Base-by-base conservation (phyloP, 768 basidiomycete genomes). In the Mycena sanguinolenta region DNA sequence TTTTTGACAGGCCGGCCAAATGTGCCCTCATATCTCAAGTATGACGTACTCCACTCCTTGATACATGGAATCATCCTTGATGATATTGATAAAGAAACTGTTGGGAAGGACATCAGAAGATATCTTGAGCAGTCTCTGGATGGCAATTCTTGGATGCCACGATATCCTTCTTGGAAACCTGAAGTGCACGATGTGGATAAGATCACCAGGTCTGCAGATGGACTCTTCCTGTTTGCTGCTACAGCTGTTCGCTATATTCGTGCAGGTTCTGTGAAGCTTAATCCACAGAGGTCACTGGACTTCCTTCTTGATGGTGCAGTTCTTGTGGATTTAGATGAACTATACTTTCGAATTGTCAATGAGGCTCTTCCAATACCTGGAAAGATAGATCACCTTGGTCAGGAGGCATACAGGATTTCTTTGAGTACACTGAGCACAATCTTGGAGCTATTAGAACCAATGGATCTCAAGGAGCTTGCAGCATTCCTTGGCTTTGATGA, bases 1-100 rank as follows among this genome's bases (percentile, higher is more conserved):
- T 60, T 67, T 36, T 46, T 67, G 8, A 67, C 65, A 16, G 65
- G 65, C 13, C 42, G 65, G 25, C 65, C 65, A 53, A 46, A 67
- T 38, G 65, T 67, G 0, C 65, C 65, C 25, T 62, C 46, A 0
- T 62, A 62, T 50, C 60, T 62, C 32, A 52, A 52, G 28, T 19
- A 34, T 50, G 46, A 62, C 36, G 9, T 0, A 8, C 32, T 62
- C 3, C 16, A 17, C 30, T 25, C 32, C 3, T n/a, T 17, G 14
- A 62, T 50, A 30, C n/a, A 50, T 21, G 10, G 14, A 6, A 50
- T 36, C 21, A 13, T 49, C 21, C 60, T 62, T n/a, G 60, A 62
- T 17, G 12, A 62, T 8, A 23, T 23, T 50, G 60, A 50, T 12
- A n/a, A 16, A 3, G 19, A 21, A 7, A 25, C 21, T n/a, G 46